phyloP scores from a whole-genome alignment of 2,329 filamentous ascomycete species.

The Fonsecaea nubica region DNA sequence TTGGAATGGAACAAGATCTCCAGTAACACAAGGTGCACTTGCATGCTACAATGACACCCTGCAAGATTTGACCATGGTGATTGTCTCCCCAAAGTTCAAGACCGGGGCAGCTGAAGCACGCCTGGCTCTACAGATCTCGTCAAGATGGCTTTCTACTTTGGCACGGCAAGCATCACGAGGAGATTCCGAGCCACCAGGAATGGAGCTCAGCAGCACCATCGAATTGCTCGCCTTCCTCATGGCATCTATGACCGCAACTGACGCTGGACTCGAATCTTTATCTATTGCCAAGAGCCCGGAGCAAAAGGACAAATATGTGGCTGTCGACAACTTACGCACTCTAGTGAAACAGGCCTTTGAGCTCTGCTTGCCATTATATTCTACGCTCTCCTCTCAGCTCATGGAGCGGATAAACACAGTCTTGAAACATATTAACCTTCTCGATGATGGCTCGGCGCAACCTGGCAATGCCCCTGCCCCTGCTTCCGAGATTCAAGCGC shows the following conservation, averaged over 20 bases:
- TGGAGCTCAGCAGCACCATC: conserved; percentile 22
- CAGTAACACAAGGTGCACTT: conserved; percentile 7
- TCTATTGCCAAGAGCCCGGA: conserved; percentile 10
- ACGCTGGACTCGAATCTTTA: conserved; percentile 31
- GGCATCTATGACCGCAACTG: conserved; percentile 30
- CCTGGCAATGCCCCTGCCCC: conserved; percentile 19
- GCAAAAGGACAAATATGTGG: neutral
- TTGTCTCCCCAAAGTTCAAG: conserved; percentile 31
- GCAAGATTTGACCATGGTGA: conserved; percentile 35
- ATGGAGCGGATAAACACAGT: conserved; percentile 35
- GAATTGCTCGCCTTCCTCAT: conserved; percentile 36
- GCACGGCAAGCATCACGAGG: conserved; percentile 18
- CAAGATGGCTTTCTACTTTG: conserved; percentile 34
- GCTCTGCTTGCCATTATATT: conserved; percentile 28
- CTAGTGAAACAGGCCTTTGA: conserved; percentile 30
- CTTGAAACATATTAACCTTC: conserved; percentile 35
- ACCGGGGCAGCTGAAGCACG: conserved; percentile 16
- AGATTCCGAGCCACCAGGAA: conserved; percentile 12
- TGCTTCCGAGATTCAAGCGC: conserved; percentile 42
- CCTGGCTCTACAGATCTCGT: conserved; percentile 24
- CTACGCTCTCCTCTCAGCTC: conserved; percentile 35
- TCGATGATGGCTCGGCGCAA: conserved; percentile 21
- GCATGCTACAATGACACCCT: conserved; percentile 28
- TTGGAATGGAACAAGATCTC: conserved; percentile 26
- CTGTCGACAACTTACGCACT: conserved; percentile 15